phyloP scores from a whole-genome alignment of 1,139 yeast species.

The Yamadazyma oceani region DNA sequence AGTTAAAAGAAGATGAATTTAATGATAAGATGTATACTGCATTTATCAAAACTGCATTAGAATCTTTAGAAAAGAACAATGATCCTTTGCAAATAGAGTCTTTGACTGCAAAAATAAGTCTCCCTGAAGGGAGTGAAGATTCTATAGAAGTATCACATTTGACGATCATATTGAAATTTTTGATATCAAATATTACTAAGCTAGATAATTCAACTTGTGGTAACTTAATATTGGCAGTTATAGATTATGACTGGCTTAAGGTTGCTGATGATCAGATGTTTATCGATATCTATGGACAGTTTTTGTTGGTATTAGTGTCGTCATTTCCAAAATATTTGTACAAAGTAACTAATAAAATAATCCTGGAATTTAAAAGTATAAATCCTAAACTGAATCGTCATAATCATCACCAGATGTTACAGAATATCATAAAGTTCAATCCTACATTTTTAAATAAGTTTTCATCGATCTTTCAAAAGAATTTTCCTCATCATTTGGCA shows the following conservation, averaged over 20 bases:
- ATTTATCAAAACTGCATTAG: slow-evolving; percentile 67
- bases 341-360: slow-evolving; percentile 69
- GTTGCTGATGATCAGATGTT: slow-evolving; percentile 23
- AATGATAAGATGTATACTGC: slow-evolving; percentile 59
- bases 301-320: slow-evolving; percentile 75
- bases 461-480: slow-evolving; percentile 54
- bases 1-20: slow-evolving; percentile 14
- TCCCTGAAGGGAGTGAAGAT: slow-evolving; percentile 33
- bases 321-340: slow-evolving; percentile 88
- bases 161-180: slow-evolving; percentile 32
- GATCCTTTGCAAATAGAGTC: slow-evolving; percentile 38
- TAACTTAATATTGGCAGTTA: slow-evolving; percentile 33
- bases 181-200: slow-evolving; percentile 38
- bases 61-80: slow-evolving; percentile 59
- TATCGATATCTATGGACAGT: slow-evolving; percentile 59
- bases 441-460: slow-evolving; percentile 79
- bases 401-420: slow-evolving; percentile 67
- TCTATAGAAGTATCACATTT: slow-evolving; percentile 38
- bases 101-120: slow-evolving; percentile 36
- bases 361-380: slow-evolving; percentile 52
- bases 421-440: slow-evolving; percentile 62
- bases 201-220: slow-evolving; percentile 39
- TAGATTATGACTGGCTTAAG: slow-evolving; percentile 59
- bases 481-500: slow-evolving; percentile 77
- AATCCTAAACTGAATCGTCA: slow-evolving; percentile 7